phyloP scores from a whole-genome alignment of 495 filamentous ascomycete genomes.

The Xylaria venustula region DNA sequence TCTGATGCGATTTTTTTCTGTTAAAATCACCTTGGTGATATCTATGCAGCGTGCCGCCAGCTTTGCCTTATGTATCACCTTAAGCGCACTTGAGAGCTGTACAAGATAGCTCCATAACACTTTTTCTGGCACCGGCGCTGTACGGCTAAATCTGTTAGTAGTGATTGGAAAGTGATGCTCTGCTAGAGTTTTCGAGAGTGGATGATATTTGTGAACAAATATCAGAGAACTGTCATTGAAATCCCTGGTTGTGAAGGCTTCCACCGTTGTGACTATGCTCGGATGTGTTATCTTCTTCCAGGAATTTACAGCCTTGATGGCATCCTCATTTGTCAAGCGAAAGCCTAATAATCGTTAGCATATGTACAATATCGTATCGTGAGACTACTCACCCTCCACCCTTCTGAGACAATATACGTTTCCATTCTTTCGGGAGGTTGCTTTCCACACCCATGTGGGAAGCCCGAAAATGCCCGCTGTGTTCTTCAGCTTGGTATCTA shows the following conservation, averaged over 20 bases:
- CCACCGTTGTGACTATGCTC: slow-evolving; percentile 81
- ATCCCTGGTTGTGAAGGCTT: slow-evolving; percentile 87
- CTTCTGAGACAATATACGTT: slow-evolving; percentile 79
- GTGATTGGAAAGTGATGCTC: slow-evolving; percentile 73
- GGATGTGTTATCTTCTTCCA: slow-evolving; percentile 87
- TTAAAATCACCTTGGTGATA: slow-evolving; percentile 80
- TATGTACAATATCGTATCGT: not conserved
- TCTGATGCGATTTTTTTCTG: slow-evolving; percentile 80
- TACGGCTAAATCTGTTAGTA: slow-evolving; percentile 42
- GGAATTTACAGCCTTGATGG: slow-evolving; percentile 79
- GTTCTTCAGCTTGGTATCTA: slow-evolving; percentile 75
- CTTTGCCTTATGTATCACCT: slow-evolving; percentile 75
- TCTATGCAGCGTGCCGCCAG: slow-evolving; percentile 84
- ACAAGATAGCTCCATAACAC: slow-evolving; percentile 89
- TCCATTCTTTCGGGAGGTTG: slow-evolving; percentile 83
- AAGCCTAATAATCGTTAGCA: slow-evolving; percentile 26
- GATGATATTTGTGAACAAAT: slow-evolving; percentile 91
- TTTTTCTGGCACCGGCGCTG: slow-evolving; percentile 65
- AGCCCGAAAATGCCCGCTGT: slow-evolving; percentile 76
- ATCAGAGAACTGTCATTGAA: slow-evolving; percentile 95
- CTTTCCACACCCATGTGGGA: slow-evolving; percentile 92
- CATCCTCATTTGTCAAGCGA: slow-evolving; percentile 82
- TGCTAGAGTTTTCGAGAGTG: slow-evolving; percentile 81
- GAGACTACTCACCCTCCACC: slow-evolving; percentile 59
- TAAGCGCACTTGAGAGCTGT: slow-evolving; percentile 86